Conservation (phyloP, 106 monocot species). For the Posidonia australis region DNA sequence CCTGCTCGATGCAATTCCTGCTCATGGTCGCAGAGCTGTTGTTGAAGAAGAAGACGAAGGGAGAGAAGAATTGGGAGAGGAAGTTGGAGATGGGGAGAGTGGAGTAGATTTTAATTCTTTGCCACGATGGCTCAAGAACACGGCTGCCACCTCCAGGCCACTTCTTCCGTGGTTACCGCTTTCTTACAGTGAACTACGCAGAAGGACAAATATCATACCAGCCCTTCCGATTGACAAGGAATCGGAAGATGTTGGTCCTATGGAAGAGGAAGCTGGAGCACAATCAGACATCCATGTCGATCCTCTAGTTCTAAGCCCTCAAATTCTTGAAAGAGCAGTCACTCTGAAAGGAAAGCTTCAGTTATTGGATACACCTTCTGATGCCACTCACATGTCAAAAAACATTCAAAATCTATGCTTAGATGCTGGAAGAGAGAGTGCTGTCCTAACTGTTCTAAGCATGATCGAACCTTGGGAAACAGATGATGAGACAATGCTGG, state of each 20-base stretch:
- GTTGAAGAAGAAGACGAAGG: no score
- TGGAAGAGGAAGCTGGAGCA: slow-evolving; percentile 2
- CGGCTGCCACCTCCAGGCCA: slow-evolving; percentile 12
- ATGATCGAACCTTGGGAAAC: slow-evolving; percentile 61
- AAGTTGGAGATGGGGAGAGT: slow-evolving; percentile 6
- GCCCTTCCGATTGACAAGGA: not conserved
- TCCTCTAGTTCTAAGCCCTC: slow-evolving; percentile 20
- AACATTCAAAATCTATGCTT: slow-evolving; percentile 49
- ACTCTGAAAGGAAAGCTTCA: slow-evolving; percentile 28
- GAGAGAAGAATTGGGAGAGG: not conserved
- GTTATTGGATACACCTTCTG: slow-evolving; percentile 14
- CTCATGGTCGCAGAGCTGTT: not conserved
- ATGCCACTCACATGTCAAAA: slow-evolving; percentile 19
- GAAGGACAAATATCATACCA: not conserved
- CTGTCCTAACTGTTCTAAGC: slow-evolving; percentile 24
- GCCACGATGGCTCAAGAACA: slow-evolving; percentile 53
- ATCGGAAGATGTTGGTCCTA: not conserved
- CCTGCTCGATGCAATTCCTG: slow-evolving; percentile 55
- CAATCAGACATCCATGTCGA: slow-evolving; percentile 2
- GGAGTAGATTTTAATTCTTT: slow-evolving; percentile 34
- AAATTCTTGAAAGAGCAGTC: slow-evolving; percentile 14
- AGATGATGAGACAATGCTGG: slow-evolving; percentile 44
- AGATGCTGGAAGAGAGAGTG: slow-evolving; percentile 13
- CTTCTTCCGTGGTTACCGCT: slow-evolving; percentile 71
- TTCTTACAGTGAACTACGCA: not conserved